A percentile compares a stretch with the other conserved stretches of the same genome.
These are phyloP conservation scores for Aspergillus pseudoterreus DNA, from an alignment of 2,329 filamentous ascomycete species.

Conservation along the genomic window DNA sequence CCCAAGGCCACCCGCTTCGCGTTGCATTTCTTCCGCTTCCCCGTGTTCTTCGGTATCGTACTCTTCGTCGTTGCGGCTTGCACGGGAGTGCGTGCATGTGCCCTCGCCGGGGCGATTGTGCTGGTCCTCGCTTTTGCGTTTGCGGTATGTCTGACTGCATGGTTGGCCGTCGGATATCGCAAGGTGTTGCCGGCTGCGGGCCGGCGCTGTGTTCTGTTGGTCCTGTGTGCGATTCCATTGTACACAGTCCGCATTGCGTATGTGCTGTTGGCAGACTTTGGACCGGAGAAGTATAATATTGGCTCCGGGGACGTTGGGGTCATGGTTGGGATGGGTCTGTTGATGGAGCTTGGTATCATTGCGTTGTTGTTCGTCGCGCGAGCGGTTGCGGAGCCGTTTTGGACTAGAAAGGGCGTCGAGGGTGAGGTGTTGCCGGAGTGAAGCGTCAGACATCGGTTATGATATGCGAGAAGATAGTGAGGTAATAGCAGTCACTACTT, in stretches of 20 bases:
- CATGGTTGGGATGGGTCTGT: slow-evolving; percentile 20
- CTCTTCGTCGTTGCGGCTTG: slow-evolving; percentile 19
- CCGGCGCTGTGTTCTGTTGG: slow-evolving; percentile 16
- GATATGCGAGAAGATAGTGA: not conserved
- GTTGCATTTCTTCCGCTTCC: slow-evolving; percentile 25
- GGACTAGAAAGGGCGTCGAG: slow-evolving; percentile 1
- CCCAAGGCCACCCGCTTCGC: slow-evolving; percentile 17
- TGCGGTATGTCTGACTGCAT: slow-evolving; percentile 18
- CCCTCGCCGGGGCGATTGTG: slow-evolving; percentile 16
- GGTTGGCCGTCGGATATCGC: slow-evolving; percentile 17
- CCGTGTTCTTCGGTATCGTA: slow-evolving; percentile 20
- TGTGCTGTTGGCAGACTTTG: slow-evolving; percentile 20
- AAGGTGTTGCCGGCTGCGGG: slow-evolving; percentile 15
- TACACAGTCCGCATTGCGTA: slow-evolving; percentile 20
- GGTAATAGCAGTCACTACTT: not conserved
- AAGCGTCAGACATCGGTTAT: not conserved
- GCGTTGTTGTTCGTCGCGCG: slow-evolving; percentile 18
- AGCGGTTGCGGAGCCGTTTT: slow-evolving; percentile 19
- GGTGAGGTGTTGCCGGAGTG: not conserved
- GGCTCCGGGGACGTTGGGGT: slow-evolving; percentile 13
- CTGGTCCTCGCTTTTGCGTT: slow-evolving; percentile 21
- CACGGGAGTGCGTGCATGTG: slow-evolving; percentile 14
- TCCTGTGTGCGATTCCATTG: slow-evolving; percentile 17
- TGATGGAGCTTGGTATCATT: slow-evolving; percentile 24
- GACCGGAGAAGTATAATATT: slow-evolving; percentile 14